Evolutionary conservation across 768 basidiomycete species (phyloP).

Genomic region (Wakefieldia striispora): DNA sequence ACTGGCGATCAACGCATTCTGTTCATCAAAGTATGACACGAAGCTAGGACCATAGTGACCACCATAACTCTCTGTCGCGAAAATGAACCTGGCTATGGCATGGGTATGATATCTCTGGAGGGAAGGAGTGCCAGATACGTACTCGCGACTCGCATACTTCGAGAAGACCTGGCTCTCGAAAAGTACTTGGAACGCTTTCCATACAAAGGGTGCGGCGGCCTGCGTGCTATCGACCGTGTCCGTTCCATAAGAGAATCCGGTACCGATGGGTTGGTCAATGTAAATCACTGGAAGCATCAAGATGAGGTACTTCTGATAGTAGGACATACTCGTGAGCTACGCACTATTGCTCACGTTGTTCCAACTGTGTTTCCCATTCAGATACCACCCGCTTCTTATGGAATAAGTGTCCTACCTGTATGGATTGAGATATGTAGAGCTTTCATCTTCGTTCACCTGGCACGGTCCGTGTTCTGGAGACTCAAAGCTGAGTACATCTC

Average conservation of each 20-base stretch:
- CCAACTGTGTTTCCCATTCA: conserved; percentile 45
- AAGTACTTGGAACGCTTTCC: conserved; percentile 62
- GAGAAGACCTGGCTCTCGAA: conserved; percentile 56
- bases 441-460: conserved; percentile 50
- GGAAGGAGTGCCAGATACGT: conserved; percentile 13
- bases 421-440: conserved; percentile 54
- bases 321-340: conserved; percentile 17
- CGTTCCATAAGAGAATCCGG: conserved; percentile 60
- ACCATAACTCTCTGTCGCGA: conserved; percentile 67
- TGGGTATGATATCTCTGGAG: background rate
- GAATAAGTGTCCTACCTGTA: conserved; percentile 42
- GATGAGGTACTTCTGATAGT: background rate
- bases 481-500: too few relatives aligned
- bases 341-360: conserved; percentile 64
- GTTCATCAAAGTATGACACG: conserved; percentile 61
- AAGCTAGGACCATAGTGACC: conserved; percentile 67
- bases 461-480: conserved; percentile 62
- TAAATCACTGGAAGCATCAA: conserved; percentile 53
- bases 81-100: conserved; percentile 46
- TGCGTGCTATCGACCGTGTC: conserved; percentile 51
- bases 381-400: background rate
- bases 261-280: conserved; percentile 67
- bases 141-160: conserved; percentile 54
- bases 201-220: conserved; percentile 55
- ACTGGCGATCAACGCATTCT: conserved; percentile 50